Percentiles rank a stretch among this genome's conserved stretches.
These are phyloP conservation scores for Dendrobium officinale DNA, from an alignment of 106 monocot genomes.

Conservation along the genomic window DNA sequence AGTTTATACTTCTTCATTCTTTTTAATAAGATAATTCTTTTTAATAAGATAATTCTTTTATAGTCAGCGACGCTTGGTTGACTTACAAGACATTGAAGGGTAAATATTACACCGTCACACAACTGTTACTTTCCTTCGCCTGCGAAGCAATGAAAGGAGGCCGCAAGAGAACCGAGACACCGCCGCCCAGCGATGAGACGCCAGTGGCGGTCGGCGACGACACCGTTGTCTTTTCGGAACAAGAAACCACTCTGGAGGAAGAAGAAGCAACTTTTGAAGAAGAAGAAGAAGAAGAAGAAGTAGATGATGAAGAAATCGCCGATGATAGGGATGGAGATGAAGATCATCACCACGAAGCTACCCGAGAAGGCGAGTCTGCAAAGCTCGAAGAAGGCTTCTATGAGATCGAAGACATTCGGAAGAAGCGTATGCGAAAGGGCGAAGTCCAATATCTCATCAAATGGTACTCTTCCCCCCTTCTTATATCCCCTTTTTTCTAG, in stretches of 20 bases:
- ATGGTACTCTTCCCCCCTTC: slow-evolving; percentile 28
- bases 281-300: background rate
- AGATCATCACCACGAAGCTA: background rate
- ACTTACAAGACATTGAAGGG: no score
- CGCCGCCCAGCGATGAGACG: background rate
- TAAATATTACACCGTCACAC: no score
- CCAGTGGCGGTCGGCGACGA: background rate
- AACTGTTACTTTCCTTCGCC: no score
- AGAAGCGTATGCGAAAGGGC: slow-evolving; percentile 60
- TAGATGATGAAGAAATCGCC: background rate
- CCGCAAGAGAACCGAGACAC: background rate
- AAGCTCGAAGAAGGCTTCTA: slow-evolving; percentile 71
- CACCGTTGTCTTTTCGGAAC: background rate
- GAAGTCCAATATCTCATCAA: slow-evolving; percentile 76
- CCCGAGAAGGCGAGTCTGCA: slow-evolving; percentile 13
- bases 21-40: no score
- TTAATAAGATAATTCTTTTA: no score
- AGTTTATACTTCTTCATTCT: no score
- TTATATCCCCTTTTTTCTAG: background rate
- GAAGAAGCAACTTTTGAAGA: background rate
- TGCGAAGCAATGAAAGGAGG: slow-evolving; percentile 3
- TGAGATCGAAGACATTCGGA: slow-evolving; percentile 76
- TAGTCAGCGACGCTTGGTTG: no score
- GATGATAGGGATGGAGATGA: background rate
- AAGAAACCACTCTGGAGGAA: background rate